Percentiles rank a stretch among this genome's conserved stretches.
These are phyloP conservation scores for Apiospora kogelbergensis DNA, from an alignment of 2,329 filamentous ascomycete species.

Conservation along the genomic window DNA sequence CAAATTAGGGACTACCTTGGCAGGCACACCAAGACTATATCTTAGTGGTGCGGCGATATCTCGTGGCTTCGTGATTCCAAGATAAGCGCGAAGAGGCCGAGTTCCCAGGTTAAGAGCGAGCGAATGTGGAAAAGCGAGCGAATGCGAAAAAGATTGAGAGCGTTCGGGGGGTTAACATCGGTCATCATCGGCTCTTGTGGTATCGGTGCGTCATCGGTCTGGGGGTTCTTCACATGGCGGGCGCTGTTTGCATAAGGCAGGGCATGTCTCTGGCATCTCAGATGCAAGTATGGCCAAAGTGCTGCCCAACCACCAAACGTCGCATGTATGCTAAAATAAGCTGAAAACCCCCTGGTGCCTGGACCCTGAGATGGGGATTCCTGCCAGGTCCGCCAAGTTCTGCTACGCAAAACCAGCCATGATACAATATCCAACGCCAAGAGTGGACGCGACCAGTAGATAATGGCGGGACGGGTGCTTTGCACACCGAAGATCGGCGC, in stretches of 20 bases:
- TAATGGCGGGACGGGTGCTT: neutral
- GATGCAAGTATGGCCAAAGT: too few relatives aligned
- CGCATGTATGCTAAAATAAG: neutral
- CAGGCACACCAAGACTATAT: neutral
- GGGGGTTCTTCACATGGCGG: neutral
- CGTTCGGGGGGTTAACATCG: neutral
- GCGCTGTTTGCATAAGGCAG: neutral
- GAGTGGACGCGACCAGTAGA: neutral
- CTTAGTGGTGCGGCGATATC: neutral
- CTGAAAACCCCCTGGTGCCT: neutral
- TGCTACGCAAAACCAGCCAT: neutral
- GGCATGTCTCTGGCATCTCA: neutral
- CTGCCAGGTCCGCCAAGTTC: neutral
- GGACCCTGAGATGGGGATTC: neutral
- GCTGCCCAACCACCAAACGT: neutral
- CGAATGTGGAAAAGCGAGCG: neutral
- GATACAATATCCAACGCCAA: neutral
- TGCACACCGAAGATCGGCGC: constrained; percentile 5
- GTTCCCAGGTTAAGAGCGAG: neutral
- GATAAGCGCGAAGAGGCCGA: constrained; percentile 4
- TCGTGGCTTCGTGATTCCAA: neutral
- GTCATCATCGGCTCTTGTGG: constrained; percentile 2
- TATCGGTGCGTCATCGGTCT: neutral
- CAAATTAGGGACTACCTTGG: neutral
- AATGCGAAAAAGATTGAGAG: neutral